Evolutionary conservation across 2,329 filamentous ascomycete species (phyloP), one percentile per base, ranked within the genome.

Genomic region (Calonectria montana): DNA sequence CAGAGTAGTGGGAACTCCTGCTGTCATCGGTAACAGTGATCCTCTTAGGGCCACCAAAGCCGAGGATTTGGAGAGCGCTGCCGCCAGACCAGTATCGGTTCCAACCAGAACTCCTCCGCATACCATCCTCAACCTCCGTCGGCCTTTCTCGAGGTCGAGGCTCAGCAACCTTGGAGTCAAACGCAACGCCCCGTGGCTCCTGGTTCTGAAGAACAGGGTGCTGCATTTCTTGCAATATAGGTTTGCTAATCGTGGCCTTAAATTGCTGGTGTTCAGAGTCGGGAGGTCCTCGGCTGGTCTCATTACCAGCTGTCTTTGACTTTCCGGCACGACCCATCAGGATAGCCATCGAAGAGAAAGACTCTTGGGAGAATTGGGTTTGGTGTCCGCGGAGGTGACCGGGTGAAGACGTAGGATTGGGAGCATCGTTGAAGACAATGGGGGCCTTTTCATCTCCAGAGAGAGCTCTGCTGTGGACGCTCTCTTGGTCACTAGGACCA

Each of bases 81-180:
- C 93, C 93, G 63, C 92, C 92, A 16, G 92, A 94, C 89, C 93
- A 95, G 83, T 94, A 95, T 65, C 90, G 86, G 81, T 94, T 94
- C 93, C 93, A 95, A 59, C 92, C 92, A 4, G 92, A 94, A 77
- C 92, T 94, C 78, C 90, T 87, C 67, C 91, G 87, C 23, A 86
- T 84, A 53, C 83, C 83, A 61, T 85, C 87, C 62, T 87, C 83
- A 73, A 73, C 78, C 65, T 80, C 83, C 73, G 73, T 75, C 72
- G 67, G 84, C 70, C 73, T 78, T 15, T 70, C 81, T 72, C 78
- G 81, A 73, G 81, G 80, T 68, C 82, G 84, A 70, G 84, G 84
- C 80, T 81, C 79, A 3, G 73, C 78, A 43, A 81, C 79, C 2
- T 76, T 74, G 2, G 82, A 75, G 6, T 82, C 81, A 69, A 86